Base-by-base conservation (phyloP, 2,329 filamentous ascomycete genomes). In the Mycogone perniciosa region DNA sequence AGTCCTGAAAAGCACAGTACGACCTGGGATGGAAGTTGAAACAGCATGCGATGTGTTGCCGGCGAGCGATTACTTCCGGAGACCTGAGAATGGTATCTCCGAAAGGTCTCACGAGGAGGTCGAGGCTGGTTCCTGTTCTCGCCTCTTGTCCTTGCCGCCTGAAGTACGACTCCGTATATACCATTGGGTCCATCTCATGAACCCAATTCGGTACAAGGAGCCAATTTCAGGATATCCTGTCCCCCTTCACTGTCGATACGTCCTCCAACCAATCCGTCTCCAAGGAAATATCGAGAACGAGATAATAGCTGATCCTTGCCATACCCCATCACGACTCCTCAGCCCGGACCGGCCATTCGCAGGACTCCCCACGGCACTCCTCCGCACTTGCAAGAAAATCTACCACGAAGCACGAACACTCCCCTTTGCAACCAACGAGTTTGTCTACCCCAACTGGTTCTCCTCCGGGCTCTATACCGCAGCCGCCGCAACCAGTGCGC, bases 141-240 rank as follows among this genome's bases (percentile, higher is more conserved):
- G 5, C 10, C 46, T 64, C 7, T 59, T 74, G 43, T 58, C 63
- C 31, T 60, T 76, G 5, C 72, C 74, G 1, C 57, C 67, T 10
- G 75, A 78, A 56, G 65, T 77, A 44, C 69, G 75, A 10, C 66
- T 74, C 9, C 65, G 72, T 48, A 72, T 79, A 33, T 78, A 77
- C 58, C 54, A 59, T 48, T 71, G 69, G 65, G 56, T 76, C 9
- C 64, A 72, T 40, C 58, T 64, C 5, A 62, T 64, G 59, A 66
- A 66, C 34, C 72, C 69, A 1, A 58, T 72, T 37, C 59, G 62
- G n/a, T 65, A 70, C 42, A 59, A 62, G 10, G 65, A 71, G 51
- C 66, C 71, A n/a, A 66, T 65, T 7, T 67, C 69, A 1, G 69
- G 67, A 62, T 71, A 71, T 56, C 71, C 69, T 2, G 63, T 62